Percentiles rank a stretch among this genome's conserved stretches.
phyloP scores from a whole-genome alignment of 163 green algal species.

The Chlamydomonas reinhardtii region DNA sequence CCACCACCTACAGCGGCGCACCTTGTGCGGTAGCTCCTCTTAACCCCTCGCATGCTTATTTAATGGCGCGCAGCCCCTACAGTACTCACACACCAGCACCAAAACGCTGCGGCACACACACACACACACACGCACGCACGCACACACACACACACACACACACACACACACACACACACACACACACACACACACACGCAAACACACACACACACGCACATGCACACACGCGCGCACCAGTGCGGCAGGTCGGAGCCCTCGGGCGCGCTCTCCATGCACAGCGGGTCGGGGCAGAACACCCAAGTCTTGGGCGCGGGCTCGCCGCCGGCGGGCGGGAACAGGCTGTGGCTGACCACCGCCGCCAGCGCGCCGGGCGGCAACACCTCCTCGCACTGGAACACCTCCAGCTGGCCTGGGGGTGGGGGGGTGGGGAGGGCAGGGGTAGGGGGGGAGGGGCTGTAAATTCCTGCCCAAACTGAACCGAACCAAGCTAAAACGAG shows the following conservation, averaged over 20 bases:
- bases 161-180: too few relatives aligned
- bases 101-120: too few relatives aligned
- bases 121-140: too few relatives aligned
- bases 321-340: neutral
- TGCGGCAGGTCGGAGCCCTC: slow-evolving; percentile 45
- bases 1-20: too few relatives aligned
- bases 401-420: slow-evolving; percentile 10
- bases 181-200: neutral
- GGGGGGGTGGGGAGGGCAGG: neutral
- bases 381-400: slow-evolving; percentile 59
- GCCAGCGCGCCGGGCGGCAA: slow-evolving; percentile 51
- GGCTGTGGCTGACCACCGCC: slow-evolving; percentile 51
- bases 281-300: slow-evolving; percentile 59
- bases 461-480: too few relatives aligned
- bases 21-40: too few relatives aligned
- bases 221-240: slow-evolving; percentile 30
- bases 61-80: too few relatives aligned
- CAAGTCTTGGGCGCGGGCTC: slow-evolving; percentile 48
- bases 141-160: too few relatives aligned
- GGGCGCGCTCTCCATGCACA: slow-evolving; percentile 57
- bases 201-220: too few relatives aligned
- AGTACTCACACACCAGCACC: too few relatives aligned
- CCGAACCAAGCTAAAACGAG: too few relatives aligned
- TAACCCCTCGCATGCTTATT: too few relatives aligned
- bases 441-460: neutral